phyloP scores from a whole-genome alignment of 768 basidiomycete species.

The Pleurotus tuber-regium region DNA sequence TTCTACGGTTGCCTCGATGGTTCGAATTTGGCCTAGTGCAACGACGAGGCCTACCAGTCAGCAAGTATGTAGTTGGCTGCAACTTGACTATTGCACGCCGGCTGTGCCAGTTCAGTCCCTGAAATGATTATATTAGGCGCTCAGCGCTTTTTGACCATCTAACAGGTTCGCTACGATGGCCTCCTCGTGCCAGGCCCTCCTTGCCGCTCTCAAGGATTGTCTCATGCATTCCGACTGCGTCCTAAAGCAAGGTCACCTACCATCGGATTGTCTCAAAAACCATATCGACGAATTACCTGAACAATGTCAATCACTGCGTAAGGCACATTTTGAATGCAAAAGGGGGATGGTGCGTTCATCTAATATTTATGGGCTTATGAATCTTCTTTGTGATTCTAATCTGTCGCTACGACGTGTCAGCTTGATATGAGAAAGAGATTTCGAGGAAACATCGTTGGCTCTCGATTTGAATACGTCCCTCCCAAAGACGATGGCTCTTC shows the following conservation, averaged over 20 bases:
- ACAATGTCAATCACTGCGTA: constrained; percentile 74
- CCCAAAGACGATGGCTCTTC: constrained; percentile 27
- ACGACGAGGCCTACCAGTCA: no score
- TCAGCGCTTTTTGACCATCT: no score
- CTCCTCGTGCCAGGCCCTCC: constrained; percentile 74
- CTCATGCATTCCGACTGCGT: constrained; percentile 87
- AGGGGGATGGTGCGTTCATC: constrained; percentile 69
- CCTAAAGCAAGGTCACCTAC: constrained; percentile 69
- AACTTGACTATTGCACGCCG: no score
- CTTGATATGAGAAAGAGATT: constrained; percentile 86
- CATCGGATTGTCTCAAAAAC: constrained; percentile 80
- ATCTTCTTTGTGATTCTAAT: background rate
- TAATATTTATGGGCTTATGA: background rate
- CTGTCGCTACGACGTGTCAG: constrained; percentile 29
- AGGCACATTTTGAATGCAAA: constrained; percentile 89
- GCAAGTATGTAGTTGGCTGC: no score
- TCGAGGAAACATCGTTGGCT: constrained; percentile 65
- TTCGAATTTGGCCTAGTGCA: no score
- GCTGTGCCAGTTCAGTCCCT: no score
- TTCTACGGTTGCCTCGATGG: no score
- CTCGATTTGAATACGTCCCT: constrained; percentile 43
- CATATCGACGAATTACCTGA: constrained; percentile 77
- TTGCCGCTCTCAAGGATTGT: constrained; percentile 80
- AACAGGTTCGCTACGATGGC: constrained; percentile 62
- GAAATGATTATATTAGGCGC: no score